Evolutionary conservation across 2,329 filamentous ascomycete species (phyloP).

Genomic region (Epichloe uncinata): DNA sequence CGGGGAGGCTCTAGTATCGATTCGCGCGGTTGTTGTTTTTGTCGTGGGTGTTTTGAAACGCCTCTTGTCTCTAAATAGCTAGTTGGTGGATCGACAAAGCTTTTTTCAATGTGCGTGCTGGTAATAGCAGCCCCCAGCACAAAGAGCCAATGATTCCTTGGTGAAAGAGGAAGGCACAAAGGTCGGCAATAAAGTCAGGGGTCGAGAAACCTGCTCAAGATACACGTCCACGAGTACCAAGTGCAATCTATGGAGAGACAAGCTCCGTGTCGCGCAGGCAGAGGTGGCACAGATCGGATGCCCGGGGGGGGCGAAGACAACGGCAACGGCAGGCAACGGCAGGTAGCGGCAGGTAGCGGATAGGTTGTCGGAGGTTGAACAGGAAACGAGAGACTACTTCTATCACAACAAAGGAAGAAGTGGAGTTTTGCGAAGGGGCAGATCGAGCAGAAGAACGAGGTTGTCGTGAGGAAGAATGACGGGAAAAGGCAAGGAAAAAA

Average conservation of each 20-base stretch:
- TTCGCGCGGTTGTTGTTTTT: not conserved
- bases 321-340: not conserved
- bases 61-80: not conserved
- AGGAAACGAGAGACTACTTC: slow-evolving; percentile 4
- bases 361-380: not conserved
- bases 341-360: not conserved
- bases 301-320: not conserved
- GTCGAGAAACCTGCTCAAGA: not conserved
- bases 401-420: slow-evolving; percentile 2
- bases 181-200: not conserved
- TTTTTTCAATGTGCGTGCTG: not conserved
- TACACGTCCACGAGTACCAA: not conserved
- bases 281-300: not conserved
- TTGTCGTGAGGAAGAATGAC: not conserved
- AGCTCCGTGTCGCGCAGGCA: not conserved
- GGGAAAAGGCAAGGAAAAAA: not conserved
- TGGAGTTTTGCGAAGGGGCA: not conserved
- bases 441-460: not conserved
- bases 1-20: not conserved
- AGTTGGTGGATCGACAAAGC: not conserved
- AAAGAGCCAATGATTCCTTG: not conserved
- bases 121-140: not conserved
- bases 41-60: not conserved
- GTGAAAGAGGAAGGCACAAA: not conserved
- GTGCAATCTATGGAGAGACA: not conserved